phyloP scores from a whole-genome alignment of 495 filamentous ascomycete species.

The Penicillium robsamsonii region DNA sequence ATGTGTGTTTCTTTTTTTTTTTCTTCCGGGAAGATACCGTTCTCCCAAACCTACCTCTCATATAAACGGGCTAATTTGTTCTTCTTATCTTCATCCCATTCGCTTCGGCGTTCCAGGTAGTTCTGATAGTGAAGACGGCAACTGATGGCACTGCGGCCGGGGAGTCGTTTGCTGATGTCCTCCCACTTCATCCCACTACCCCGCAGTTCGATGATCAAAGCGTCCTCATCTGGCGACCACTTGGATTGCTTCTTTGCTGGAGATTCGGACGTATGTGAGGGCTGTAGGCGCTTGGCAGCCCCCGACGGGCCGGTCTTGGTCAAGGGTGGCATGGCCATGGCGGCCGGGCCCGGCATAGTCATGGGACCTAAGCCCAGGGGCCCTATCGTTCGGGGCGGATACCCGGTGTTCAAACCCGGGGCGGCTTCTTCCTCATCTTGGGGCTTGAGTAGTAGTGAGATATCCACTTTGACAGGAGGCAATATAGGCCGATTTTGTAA shows the following conservation, averaged over 20 bases:
- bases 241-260: constrained; percentile 95
- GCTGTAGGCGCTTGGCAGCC: constrained; percentile 51
- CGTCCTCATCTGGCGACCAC: constrained; percentile 91
- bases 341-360: constrained; percentile 28
- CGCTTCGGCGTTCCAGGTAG: constrained; percentile 83
- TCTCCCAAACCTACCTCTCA: constrained; percentile 68
- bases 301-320: constrained; percentile 35
- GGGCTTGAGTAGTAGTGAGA: constrained; percentile 75
- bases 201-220: constrained; percentile 82
- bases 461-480: constrained; percentile 79
- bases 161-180: constrained; percentile 86
- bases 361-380: constrained; percentile 39
- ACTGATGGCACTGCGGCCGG: constrained; percentile 87
- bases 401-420: constrained; percentile 49
- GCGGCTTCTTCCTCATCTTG: constrained; percentile 76
- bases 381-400: constrained; percentile 51
- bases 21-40: not conserved
- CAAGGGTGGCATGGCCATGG: constrained; percentile 31
- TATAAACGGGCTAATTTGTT: constrained; percentile 93
- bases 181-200: constrained; percentile 96
- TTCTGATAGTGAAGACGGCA: constrained; percentile 97
- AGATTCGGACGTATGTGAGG: constrained; percentile 57
- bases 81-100: constrained; percentile 97
- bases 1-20: not conserved
- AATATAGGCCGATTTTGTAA: constrained; percentile 48